phyloP scores from a whole-genome alignment of 176 grass and related monocot genomes.

The Ensete ventricosum region DNA sequence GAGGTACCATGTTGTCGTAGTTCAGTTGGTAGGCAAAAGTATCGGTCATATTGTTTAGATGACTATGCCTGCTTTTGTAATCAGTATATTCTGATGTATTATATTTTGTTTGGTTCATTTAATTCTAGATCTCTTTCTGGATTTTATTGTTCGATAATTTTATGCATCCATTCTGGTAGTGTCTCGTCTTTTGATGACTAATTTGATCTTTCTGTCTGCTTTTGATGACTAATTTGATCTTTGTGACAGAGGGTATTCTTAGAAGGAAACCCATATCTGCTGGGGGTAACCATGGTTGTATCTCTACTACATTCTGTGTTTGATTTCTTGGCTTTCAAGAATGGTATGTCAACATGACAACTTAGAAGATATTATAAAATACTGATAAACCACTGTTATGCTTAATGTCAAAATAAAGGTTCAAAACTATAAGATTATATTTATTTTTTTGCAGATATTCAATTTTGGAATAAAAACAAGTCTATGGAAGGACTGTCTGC shows the following conservation, averaged over 20 bases:
- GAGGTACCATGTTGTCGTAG: background rate
- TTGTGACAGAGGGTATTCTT: slow-evolving; percentile 84
- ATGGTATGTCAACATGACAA: slow-evolving; percentile 43
- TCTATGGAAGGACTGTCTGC: slow-evolving; percentile 98
- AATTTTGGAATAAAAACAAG: slow-evolving; percentile 99
- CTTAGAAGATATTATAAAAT: background rate
- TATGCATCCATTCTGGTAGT: no score
- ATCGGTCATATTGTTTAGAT: background rate
- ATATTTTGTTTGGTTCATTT: background rate
- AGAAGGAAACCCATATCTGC: slow-evolving; percentile 91
- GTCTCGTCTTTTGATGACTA: no score
- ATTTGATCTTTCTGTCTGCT: no score
- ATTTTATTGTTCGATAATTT: no score
- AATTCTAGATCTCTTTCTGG: background rate
- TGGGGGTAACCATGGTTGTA: slow-evolving; percentile 75
- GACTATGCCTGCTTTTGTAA: background rate
- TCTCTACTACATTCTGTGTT: slow-evolving; percentile 91
- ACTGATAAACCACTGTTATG: slow-evolving; percentile 3
- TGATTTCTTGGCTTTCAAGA: slow-evolving; percentile 99
- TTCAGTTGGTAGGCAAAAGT: background rate
- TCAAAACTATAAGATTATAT: slow-evolving; percentile 6
- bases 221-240: slow-evolving; percentile 18
- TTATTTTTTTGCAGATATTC: slow-evolving; percentile 62
- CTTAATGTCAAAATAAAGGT: background rate
- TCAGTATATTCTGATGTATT: background rate